Base-by-base conservation (phyloP, 768 basidiomycete genomes). In the Lanmaoa pseudosensibilis region DNA sequence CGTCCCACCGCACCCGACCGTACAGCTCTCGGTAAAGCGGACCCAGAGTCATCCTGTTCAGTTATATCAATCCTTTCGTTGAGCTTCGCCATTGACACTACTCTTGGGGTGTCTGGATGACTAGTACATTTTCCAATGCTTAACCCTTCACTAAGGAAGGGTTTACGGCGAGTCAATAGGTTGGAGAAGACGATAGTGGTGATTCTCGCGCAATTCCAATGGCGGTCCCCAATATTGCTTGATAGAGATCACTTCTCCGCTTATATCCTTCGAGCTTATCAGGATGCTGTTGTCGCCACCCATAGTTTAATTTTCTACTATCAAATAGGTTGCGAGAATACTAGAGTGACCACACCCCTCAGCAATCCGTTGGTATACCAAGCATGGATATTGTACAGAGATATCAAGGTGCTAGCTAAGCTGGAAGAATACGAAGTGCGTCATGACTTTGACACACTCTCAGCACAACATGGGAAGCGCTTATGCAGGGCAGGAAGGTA, bases 401-500 rank as follows among this genome's bases (percentile, higher is more conserved):
- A 44, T 44, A 5, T 49, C 36, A 5, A 5, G 7, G n/a, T 18
- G 8, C 25, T 53, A 18, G 52, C 49, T 36, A 25, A n/a, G 6
- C 23, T 1, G 13, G 6, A 12, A 4, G 18, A n/a, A 36, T 10
- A 6, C 21, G 15, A n/a, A 13, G 9, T 5, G 16, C 23, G 9
- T 18, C 16, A 21, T 23, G 39, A 23, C 12, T 8, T 16, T 36
- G 11, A 3, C 19, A 2, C 18, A 1, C 6, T 12, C 33, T 12
- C 33, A 3, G 32, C 12, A 12, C 46, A 36, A 36, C 25, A 46
- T 5, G 8, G 18, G 16, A 61, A 55, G 3, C 18, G 6, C 5
- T 21, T 3, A 6, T 61, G 38, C 3, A 61, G 33, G 3, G 4
- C 32, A 15, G 59, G 59, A 23, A 60, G 53, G 9, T 50, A 50